Evolutionary conservation across 169 alveolate species (phyloP).

Genomic region (Eimeria tenella): DNA sequence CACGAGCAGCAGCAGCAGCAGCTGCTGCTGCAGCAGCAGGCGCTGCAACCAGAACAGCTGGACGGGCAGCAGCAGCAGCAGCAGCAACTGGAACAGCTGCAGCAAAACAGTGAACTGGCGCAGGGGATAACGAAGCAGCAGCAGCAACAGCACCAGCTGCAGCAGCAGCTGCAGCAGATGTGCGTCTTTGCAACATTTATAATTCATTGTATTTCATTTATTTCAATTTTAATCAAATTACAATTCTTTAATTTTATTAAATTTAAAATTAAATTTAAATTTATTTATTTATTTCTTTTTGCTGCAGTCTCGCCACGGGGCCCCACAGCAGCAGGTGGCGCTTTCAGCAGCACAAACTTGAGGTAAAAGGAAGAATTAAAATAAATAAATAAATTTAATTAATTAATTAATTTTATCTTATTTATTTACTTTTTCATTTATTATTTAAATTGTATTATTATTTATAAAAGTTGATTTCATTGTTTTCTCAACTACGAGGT

Average conservation of each 20-base stretch:
- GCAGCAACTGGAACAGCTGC: not conserved
- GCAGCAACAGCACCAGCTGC: slow-evolving; percentile 9
- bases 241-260: not conserved
- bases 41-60: not conserved
- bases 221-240: too few species aligned
- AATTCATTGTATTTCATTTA: not conserved
- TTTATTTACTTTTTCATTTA: too few species aligned
- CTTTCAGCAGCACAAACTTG: too few species aligned
- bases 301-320: too few species aligned
- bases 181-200: not conserved
- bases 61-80: not conserved
- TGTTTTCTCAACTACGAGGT: too few species aligned
- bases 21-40: slow-evolving; percentile 1
- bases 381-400: not conserved
- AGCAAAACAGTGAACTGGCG: not conserved
- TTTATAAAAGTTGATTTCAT: too few species aligned
- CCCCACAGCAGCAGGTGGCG: too few species aligned
- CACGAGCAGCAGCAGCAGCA: slow-evolving; percentile 23
- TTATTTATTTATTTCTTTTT: not conserved
- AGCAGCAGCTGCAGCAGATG: slow-evolving; percentile 3
- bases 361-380: not conserved
- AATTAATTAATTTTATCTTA: not conserved
- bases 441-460: too few species aligned
- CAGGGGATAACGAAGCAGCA: not conserved
- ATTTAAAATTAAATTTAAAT: not conserved